Evolutionary conservation across 805 yeast species (phyloP), one percentile per base, ranked within the genome.

Genomic region (Kockiozyma suomiensis): DNA sequence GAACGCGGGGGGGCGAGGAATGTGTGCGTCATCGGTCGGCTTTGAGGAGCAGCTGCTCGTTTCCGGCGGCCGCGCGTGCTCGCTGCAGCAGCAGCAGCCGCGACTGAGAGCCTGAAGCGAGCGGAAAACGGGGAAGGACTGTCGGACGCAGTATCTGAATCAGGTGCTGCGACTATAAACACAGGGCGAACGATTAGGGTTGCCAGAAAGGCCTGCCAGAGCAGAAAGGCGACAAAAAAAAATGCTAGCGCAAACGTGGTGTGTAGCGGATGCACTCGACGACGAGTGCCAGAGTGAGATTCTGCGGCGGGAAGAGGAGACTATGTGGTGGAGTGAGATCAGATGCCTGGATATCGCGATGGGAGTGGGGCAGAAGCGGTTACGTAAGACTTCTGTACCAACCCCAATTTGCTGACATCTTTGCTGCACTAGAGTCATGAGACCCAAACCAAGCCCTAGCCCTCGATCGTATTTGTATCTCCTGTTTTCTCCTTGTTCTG

Each of bases 201-300:
- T 32, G 64, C 64, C 30, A 62, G 61, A 30, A 56, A 45, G n/a
- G 58, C 64, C 58, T 56, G 66, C 62, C 66, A 62, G 32, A 62
- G 59, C 64, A 59, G 47, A 45, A 59, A 62, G 46, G 59, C 61
- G 26, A 45, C 45, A 32, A 60, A 62, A 28, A 59, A 45, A 13
- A 59, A 28, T n/a, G 43, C 56, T 7, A 53, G 52, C 21, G 65
- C 50, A 38, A 51, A 25, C 47, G 63, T 54, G 48, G 41, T 50
- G 47, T 47, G 13, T 41, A 15, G 55, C 17, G 15, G n/a, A 38
- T 28, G 35, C 50, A 40, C 38, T 49, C 50, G 49, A 12, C 23
- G 17, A 33, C 17, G 10, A 21, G 35, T 33, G 43, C 15, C 37
- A 17, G 35, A 17, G 21, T 15, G 15, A 42, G 47, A 10, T 25